Base-by-base conservation (phyloP, 2,329 filamentous ascomycete species). In the Alternaria sp. region DNA sequence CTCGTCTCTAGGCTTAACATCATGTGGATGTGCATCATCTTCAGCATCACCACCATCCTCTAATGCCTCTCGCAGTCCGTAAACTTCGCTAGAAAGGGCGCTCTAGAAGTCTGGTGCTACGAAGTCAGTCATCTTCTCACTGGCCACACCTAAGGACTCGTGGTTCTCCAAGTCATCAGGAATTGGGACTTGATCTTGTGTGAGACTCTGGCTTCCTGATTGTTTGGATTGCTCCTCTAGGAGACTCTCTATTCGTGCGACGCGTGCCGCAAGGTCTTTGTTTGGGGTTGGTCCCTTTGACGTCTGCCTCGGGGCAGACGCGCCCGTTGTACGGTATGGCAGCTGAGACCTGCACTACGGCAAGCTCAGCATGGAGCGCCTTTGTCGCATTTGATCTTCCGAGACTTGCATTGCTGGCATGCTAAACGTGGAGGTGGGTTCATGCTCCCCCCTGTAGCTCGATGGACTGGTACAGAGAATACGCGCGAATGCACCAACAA, bases 181-280 rank as follows among this genome's bases (percentile, higher is more conserved):
- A 44, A 11, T 5, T 2, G 14, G 3, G 1, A 8, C 5, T 17
- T 31, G 26, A 21, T n/a, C n/a, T 6, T 2, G 10, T 1, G 9
- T 4, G 10, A 2, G n/a, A 29, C 1, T 7, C 5, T 10, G 3
- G 5, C 4, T 11, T 2, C 0, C 26, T 7, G 6, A 9, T 29
- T 28, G 24, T 14, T 17, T 29, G 41, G 37, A n/a, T 9, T 44
- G 26, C 6, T 21, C 24, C 6, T 28, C 17, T n/a, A 39, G n/a
- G 9, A n/a, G 8, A 17, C 36, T 39, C 36, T 39, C 4, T 39
- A 4, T 5, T 1, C 2, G 17, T 39, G 17, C 8, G 2, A 39
- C 4, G n/a, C 3, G 37, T 40, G 17, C 37, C 37, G 17, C 37
- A 5, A 39, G 9, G 37, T 21, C 3, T 6, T 11, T 3, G 3